phyloP scores from a whole-genome alignment of 1,284 basidiomycete genomes.

The Fomitopsis pinicola region DNA sequence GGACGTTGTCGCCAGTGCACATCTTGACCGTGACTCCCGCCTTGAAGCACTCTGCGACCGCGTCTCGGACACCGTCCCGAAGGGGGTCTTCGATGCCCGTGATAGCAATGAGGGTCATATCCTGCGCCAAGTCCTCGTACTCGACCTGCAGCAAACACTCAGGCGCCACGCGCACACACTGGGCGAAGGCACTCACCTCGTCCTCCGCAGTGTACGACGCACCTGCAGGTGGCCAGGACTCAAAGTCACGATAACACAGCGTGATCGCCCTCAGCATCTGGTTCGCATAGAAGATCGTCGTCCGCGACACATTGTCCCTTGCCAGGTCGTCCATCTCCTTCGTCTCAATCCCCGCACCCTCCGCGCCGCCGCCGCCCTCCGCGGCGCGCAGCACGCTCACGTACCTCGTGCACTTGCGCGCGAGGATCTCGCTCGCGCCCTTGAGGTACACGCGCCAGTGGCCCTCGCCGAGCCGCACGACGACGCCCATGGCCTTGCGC shows the following conservation, averaged over 20 bases:
- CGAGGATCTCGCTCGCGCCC: slow-evolving; percentile 92
- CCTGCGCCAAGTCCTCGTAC: slow-evolving; percentile 66
- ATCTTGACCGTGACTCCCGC: slow-evolving; percentile 98
- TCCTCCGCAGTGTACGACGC: slow-evolving; percentile 41
- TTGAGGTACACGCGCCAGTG: slow-evolving; percentile 83
- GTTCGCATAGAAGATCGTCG: slow-evolving; percentile 96
- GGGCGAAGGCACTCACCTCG: slow-evolving; percentile 37
- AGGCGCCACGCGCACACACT: background rate
- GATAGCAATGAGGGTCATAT: slow-evolving; percentile 85
- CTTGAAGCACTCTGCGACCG: slow-evolving; percentile 80
- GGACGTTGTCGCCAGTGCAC: slow-evolving; percentile 97
- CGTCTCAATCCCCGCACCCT: slow-evolving; percentile 48
- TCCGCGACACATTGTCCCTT: slow-evolving; percentile 78
- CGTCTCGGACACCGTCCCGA: slow-evolving; percentile 83
- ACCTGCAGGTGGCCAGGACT: slow-evolving; percentile 77
- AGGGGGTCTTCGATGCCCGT: slow-evolving; percentile 96
- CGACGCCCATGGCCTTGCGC: slow-evolving; percentile 95
- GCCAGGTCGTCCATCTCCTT: slow-evolving; percentile 59
- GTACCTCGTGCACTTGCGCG: slow-evolving; percentile 69
- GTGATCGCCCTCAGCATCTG: slow-evolving; percentile 93
- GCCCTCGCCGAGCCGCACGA: slow-evolving; percentile 52
- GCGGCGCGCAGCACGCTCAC: slow-evolving; percentile 56
- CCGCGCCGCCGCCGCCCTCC: slow-evolving; percentile 16
- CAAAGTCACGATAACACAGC: slow-evolving; percentile 88
- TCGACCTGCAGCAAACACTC: slow-evolving; percentile 44